Base-by-base conservation (phyloP, 805 yeast species). In the Monosporozyma yasuniensis region DNA sequence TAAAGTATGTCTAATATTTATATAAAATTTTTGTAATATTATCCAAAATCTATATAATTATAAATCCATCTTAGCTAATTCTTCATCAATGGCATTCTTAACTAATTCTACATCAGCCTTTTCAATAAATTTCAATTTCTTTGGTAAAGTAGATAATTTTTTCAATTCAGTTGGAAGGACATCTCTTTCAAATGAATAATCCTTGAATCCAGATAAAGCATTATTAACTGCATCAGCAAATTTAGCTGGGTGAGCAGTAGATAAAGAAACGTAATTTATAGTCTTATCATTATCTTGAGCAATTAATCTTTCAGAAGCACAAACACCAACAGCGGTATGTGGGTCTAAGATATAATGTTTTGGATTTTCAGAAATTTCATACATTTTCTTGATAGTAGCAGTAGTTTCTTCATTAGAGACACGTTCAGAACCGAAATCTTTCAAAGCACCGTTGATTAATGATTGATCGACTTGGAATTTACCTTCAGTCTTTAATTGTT, bases 161-260 rank as follows among this genome's bases (percentile, higher is more conserved):
- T 78, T 84, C 69, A 93, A 78, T 70, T 88, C 96, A 27, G 75
- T 87, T 37, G 99, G 98, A 50, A 93, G 76, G 19, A 93, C 97
- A 57, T 87, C 88, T 46, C 75, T 75, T 61, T 88, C 96, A 63
- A 93, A 93, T 3, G 89, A 80, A 71, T 93, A 93, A 19, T 80
- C 89, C 11, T 75, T 78, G 53, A 80, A 75, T 1, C 75, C 75
- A 44, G 69, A 64, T 56, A 93, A 75, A 2, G 98, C 88, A 59
- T 77, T 72, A 67, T 90, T 84, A 23, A 93, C 99, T 47, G 96
- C 99, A 55, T 88, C 97, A 23, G 96, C 87, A 63, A 93, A 93
- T 71, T 93, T 93, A 53, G 99, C 99, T 42, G 99, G 99, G 67
- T 93, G 99, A 8, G 99, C 99, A 45, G 99, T 93, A 10, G 97